A percentile compares a stretch with the other conserved stretches of the same genome.
Conservation (phyloP, 768 basidiomycete species). For the Tremella yokohamensis region DNA sequence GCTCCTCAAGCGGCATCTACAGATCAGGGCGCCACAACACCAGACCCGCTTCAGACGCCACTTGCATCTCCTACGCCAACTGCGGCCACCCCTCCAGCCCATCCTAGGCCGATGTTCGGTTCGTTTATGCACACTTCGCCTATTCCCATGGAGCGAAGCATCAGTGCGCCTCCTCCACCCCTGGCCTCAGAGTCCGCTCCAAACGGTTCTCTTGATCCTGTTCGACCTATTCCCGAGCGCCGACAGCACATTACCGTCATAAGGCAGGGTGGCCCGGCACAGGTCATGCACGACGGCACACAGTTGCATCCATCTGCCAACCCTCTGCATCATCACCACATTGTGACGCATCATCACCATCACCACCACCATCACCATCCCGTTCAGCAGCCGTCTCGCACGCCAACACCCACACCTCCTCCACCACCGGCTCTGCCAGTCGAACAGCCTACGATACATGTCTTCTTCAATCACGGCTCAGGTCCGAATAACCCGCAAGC, state of each 20-base stretch:
- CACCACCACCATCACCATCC: conserved; percentile 17
- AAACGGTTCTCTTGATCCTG: neutral
- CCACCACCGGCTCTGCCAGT: neutral
- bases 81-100: conserved; percentile 11
- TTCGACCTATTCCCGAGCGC: neutral
- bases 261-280: neutral
- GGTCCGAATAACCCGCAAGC: neutral
- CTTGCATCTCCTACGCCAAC: conserved; percentile 28
- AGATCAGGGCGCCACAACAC: conserved; percentile 22
- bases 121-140: neutral
- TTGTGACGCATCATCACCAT: conserved; percentile 5
- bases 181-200: neutral
- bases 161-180: neutral
- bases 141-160: conserved; percentile 3
- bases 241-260: conserved; percentile 5
- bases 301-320: neutral
- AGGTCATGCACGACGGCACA: neutral
- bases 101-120: neutral
- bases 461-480: conserved; percentile 4
- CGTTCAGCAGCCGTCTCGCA: neutral
- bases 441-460: conserved; percentile 1
- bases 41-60: conserved; percentile 33
- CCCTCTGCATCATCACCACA: conserved; percentile 18
- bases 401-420: neutral
- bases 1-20: conserved; percentile 5